Conservation (phyloP, 371 early-diverging fungal genomes). For the Saksenaea vasiformis region DNA sequence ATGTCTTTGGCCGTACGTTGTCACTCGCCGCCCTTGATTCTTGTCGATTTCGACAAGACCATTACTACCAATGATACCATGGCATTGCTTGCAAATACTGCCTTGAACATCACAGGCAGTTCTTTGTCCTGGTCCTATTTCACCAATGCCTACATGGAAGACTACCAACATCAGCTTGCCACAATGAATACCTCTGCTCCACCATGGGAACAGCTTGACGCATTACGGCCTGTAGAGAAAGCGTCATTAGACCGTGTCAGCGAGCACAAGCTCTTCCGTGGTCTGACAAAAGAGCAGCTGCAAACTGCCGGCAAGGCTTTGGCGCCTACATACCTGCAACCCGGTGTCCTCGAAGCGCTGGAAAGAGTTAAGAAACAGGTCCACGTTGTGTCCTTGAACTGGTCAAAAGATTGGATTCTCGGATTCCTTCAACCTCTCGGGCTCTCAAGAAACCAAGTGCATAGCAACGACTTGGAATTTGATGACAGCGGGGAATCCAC, state of each 20-base stretch:
- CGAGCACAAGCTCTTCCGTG: conserved; percentile 28
- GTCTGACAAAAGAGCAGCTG: conserved; percentile 22
- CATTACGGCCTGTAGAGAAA: conserved; percentile 26
- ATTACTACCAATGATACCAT: conserved; percentile 43
- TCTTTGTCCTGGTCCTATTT: conserved; percentile 37
- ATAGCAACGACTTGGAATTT: conserved; percentile 37
- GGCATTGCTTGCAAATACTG: conserved; percentile 32
- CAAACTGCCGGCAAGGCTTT: conserved; percentile 10
- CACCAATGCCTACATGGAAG: conserved; percentile 34
- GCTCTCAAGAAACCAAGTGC: conserved; percentile 22
- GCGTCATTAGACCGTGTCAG: conserved; percentile 34
- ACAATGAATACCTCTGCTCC: neutral
- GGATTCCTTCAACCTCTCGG: conserved; percentile 24
- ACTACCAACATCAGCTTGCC: conserved; percentile 23
- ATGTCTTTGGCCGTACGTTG: neutral
- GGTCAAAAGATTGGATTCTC: conserved; percentile 54
- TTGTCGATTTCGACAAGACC: conserved; percentile 52
- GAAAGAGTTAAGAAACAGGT: conserved; percentile 7
- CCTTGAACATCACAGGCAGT: conserved; percentile 3
- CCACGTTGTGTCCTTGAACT: conserved; percentile 39
- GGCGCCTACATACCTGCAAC: conserved; percentile 14
- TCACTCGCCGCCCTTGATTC: conserved; percentile 13
- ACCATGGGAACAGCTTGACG: conserved; percentile 16
- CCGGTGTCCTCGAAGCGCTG: conserved; percentile 18
- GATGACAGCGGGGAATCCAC: conserved; percentile 18